Evolutionary conservation across 2,329 filamentous ascomycete species (phyloP).

Genomic region (Ascocoryne sarcoides): DNA sequence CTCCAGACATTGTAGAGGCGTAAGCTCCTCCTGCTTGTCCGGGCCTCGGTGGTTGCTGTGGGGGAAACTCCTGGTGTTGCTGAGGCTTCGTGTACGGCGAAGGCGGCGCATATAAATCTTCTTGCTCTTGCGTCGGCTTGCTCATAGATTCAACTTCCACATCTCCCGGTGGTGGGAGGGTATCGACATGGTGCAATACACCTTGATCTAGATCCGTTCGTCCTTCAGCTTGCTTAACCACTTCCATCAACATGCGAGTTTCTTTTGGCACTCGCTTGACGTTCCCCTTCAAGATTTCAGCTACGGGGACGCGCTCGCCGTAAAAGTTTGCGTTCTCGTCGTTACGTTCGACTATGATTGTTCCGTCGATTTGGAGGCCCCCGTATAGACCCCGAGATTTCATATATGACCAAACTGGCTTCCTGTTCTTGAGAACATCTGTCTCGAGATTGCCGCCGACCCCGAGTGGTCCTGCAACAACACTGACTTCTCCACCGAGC

Average conservation of each 20-base stretch:
- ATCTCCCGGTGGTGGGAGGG: conserved; percentile 66
- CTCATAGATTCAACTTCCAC: conserved; percentile 30
- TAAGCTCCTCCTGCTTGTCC: neutral
- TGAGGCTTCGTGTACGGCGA: too few species aligned
- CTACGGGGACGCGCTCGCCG: conserved; percentile 50
- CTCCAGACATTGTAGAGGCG: neutral
- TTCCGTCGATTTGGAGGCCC: conserved; percentile 77
- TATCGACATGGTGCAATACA: conserved; percentile 53
- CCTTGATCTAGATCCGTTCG: conserved; percentile 62
- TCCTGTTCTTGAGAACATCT: conserved; percentile 43
- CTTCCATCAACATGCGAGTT: conserved; percentile 46
- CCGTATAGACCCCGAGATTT: conserved; percentile 84
- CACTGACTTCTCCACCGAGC: conserved; percentile 70
- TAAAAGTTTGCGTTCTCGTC: conserved; percentile 85
- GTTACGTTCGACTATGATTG: conserved; percentile 72
- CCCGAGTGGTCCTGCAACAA: conserved; percentile 68
- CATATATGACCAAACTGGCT: conserved; percentile 74
- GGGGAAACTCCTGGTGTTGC: too few species aligned
- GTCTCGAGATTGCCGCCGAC: conserved; percentile 47
- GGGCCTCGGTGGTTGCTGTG: conserved; percentile 3
- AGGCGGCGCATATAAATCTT: conserved; percentile 6
- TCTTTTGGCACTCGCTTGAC: conserved; percentile 13
- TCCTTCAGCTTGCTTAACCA: conserved; percentile 79
- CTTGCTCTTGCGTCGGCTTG: conserved; percentile 8
- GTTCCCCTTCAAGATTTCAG: conserved; percentile 43